Conservation (phyloP, 1,284 basidiomycete genomes). For the Tilletia walkeri region DNA sequence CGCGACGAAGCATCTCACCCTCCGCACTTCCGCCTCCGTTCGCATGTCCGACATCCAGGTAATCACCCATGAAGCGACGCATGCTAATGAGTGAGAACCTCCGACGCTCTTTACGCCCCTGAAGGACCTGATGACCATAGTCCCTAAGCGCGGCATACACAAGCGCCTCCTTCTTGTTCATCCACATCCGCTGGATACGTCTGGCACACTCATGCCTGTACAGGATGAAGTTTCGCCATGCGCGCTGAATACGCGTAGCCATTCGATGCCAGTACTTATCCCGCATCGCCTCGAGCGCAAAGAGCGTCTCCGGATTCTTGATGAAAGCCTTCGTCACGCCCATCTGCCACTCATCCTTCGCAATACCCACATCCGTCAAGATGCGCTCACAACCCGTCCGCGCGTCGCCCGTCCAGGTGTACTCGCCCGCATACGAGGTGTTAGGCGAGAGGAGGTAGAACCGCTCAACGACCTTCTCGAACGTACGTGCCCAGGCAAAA, state of each 20-base stretch:
- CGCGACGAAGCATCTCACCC: slow-evolving; percentile 73
- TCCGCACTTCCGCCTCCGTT: slow-evolving; percentile 65
- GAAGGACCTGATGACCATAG: slow-evolving; percentile 88
- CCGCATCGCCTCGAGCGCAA: slow-evolving; percentile 96
- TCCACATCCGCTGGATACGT: slow-evolving; percentile 97
- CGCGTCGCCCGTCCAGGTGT: slow-evolving; percentile 89
- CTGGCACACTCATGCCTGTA: slow-evolving; percentile 92
- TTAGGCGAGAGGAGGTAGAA: slow-evolving; percentile 94
- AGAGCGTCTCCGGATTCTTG: slow-evolving; percentile 98
- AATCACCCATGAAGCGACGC: slow-evolving; percentile 94
- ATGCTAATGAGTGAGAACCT: slow-evolving; percentile 91
- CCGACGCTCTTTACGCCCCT: slow-evolving; percentile 86
- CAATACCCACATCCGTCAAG: slow-evolving; percentile 88
- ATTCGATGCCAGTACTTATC: slow-evolving; percentile 99
- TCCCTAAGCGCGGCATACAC: slow-evolving; percentile 85
- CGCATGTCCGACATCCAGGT: slow-evolving; percentile 78
- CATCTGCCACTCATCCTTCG: slow-evolving; percentile 99
- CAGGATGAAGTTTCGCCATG: slow-evolving; percentile 90
- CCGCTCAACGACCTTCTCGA: slow-evolving; percentile 88
- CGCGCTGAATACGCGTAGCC: slow-evolving; percentile 93
- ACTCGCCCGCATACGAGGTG: slow-evolving; percentile 97
- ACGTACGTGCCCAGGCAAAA: slow-evolving; percentile 95
- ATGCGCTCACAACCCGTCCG: slow-evolving; percentile 91
- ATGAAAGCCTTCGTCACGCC: slow-evolving; percentile 98
- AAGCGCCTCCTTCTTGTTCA: slow-evolving; percentile 90